Evolutionary conservation across 495 filamentous ascomycete species (phyloP).

Genomic region (Lophium mytilinum): DNA sequence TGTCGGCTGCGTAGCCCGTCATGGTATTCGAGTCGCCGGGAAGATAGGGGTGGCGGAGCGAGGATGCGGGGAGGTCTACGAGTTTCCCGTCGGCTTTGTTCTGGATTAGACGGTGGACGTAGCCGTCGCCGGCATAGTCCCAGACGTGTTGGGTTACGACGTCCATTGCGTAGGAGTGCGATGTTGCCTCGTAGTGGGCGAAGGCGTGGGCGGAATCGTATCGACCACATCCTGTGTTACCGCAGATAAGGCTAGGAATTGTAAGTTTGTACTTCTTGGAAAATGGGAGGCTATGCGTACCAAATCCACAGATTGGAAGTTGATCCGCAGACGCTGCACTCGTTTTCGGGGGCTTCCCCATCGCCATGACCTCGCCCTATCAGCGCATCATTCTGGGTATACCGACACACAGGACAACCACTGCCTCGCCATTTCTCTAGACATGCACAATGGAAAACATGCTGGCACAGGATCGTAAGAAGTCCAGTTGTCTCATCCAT

Average conservation of each 20-base stretch:
- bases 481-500: slow-evolving; percentile 97
- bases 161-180: slow-evolving; percentile 87
- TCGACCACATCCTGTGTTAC: slow-evolving; percentile 83
- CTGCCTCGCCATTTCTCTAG: slow-evolving; percentile 92
- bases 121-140: slow-evolving; percentile 92
- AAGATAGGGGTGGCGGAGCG: slow-evolving; percentile 8
- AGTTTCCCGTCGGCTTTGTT: slow-evolving; percentile 86
- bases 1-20: slow-evolving; percentile 47
- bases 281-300: neutral
- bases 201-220: slow-evolving; percentile 94
- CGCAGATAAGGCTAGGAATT: slow-evolving; percentile 61
- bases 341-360: slow-evolving; percentile 37
- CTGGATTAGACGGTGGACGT: slow-evolving; percentile 91
- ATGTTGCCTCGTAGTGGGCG: slow-evolving; percentile 81
- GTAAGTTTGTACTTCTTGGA: slow-evolving; percentile 19
- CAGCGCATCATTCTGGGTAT: slow-evolving; percentile 50
- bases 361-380: slow-evolving; percentile 14
- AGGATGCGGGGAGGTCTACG: slow-evolving; percentile 62
- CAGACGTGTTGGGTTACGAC: slow-evolving; percentile 88
- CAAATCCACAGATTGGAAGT: slow-evolving; percentile 78
- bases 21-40: slow-evolving; percentile 15
- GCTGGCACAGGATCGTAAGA: slow-evolving; percentile 92
- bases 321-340: slow-evolving; percentile 68
- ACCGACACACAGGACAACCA: slow-evolving; percentile 91
- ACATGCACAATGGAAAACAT: slow-evolving; percentile 97